phyloP scores from a whole-genome alignment of 1,284 basidiomycete genomes.

The Coriolopsis trogii region DNA sequence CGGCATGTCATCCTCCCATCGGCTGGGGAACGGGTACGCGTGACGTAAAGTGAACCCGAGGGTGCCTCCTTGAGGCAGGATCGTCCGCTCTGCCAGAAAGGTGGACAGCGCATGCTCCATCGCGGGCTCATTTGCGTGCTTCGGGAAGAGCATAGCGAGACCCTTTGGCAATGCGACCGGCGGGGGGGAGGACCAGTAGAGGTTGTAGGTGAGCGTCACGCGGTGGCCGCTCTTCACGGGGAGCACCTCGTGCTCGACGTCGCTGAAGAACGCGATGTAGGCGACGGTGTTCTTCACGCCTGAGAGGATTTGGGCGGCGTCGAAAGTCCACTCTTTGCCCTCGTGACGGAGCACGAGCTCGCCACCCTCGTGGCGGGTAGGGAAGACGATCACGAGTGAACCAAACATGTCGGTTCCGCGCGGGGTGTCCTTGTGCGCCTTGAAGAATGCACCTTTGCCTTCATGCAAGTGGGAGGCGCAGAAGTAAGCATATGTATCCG shows the following conservation, averaged over 20 bases:
- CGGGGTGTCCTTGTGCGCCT: constrained; percentile 46
- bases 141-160: constrained; percentile 2
- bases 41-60: constrained; percentile 43
- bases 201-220: constrained; percentile 48
- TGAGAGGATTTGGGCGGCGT: constrained; percentile 32
- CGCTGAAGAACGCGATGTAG: constrained; percentile 45
- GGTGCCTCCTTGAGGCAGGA: constrained; percentile 32
- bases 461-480: not conserved
- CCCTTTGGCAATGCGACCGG: not conserved
- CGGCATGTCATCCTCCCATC: not conserved
- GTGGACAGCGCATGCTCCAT: not conserved
- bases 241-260: constrained; percentile 49
- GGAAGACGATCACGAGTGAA: constrained; percentile 44
- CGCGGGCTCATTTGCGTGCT: not conserved
- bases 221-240: constrained; percentile 43
- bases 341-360: constrained; percentile 37
- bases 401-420: constrained; percentile 34
- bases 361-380: constrained; percentile 44
- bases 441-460: constrained; percentile 42
- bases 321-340: constrained; percentile 32
- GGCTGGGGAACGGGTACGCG: constrained; percentile 1
- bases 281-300: constrained; percentile 21
- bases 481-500: too few species aligned
- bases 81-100: not conserved
- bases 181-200: constrained; percentile 24